Base-by-base conservation (phyloP, 2,329 filamentous ascomycete species). In the Fusarium nodosum region DNA sequence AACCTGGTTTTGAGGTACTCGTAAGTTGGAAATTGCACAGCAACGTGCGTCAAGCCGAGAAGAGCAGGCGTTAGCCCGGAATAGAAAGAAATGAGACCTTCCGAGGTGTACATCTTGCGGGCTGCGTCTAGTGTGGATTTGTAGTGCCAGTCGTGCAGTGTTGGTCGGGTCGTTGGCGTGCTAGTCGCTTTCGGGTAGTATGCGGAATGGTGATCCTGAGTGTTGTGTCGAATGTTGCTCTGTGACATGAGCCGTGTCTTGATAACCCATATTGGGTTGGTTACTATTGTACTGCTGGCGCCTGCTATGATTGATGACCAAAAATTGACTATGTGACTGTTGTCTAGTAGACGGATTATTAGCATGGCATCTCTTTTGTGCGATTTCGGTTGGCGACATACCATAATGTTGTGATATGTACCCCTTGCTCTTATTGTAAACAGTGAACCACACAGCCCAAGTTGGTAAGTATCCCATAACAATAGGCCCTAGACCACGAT, bases 191-290 rank as follows among this genome's bases (percentile, higher is more conserved):
- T 84, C 45, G 86, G 83, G 64, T 83, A 67, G 45, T 64, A 59
- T 48, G 67, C 33, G 74, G 71, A 64, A 81, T 82, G 83, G 76
- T 83, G 83, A 76, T 83, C 77, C 80, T 83, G 72, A 12, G 56
- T 53, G 41, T 54, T 56, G 31, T 69, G 79, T 77, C 67, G 80
- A 77, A 79, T 71, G 81, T 85, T 69, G 86, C 90, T 91, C 82
- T 98, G 96, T 38, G 96, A 97, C 96, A 98, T 98, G 73, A 99
- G 87, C 72, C 96, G 88, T 50, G 96, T 99, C 82, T 99, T 99
- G 83, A 99, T 97, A 38, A 99, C 96, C 96, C 96, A 99, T 65
- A 99, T 99, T 1, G 96, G 96, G 79, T 98, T 99, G 26, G 96
- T 99, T 67, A 91, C 92, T 68, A 98, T 86, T 6, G 96, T 99